Evolutionary conservation across 2,329 filamentous ascomycete species (phyloP).

Genomic region (Botrytis fabae): DNA sequence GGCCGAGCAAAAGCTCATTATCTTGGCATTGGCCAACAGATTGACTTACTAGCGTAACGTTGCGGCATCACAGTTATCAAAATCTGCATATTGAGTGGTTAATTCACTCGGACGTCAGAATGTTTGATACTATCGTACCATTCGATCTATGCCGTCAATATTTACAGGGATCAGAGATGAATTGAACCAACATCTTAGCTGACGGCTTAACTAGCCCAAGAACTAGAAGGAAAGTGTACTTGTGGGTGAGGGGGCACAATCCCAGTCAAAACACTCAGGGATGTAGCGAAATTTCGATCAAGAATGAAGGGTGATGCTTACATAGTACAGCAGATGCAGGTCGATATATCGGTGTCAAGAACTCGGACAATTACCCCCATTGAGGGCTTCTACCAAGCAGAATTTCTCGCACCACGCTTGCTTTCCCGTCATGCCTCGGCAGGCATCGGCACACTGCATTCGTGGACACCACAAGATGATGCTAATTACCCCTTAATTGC

Average conservation of each 20-base stretch:
- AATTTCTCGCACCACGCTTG: background rate
- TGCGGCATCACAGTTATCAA: background rate
- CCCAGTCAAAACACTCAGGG: background rate
- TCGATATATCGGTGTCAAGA: background rate
- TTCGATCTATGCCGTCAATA: background rate
- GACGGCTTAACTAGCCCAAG: background rate
- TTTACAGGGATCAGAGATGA: background rate
- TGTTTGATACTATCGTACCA: background rate
- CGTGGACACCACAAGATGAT: background rate
- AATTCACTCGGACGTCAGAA: background rate
- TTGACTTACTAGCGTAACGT: constrained; percentile 6
- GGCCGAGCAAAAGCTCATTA: background rate
- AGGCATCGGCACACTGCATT: constrained; percentile 15
- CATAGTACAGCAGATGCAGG: constrained; percentile 18
- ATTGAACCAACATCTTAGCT: background rate
- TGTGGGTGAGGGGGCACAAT: background rate
- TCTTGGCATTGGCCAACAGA: background rate
- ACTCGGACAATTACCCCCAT: background rate
- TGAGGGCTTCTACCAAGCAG: background rate
- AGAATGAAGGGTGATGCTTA: constrained; percentile 5
- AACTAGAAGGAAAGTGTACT: background rate
- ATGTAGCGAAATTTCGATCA: background rate
- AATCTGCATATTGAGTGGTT: background rate
- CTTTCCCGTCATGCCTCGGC: constrained; percentile 11
- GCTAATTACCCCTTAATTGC: background rate